These are phyloP conservation scores for Arthroderma sp. DNA, from an alignment of 2,329 filamentous ascomycete species.

Conservation along the genomic window DNA sequence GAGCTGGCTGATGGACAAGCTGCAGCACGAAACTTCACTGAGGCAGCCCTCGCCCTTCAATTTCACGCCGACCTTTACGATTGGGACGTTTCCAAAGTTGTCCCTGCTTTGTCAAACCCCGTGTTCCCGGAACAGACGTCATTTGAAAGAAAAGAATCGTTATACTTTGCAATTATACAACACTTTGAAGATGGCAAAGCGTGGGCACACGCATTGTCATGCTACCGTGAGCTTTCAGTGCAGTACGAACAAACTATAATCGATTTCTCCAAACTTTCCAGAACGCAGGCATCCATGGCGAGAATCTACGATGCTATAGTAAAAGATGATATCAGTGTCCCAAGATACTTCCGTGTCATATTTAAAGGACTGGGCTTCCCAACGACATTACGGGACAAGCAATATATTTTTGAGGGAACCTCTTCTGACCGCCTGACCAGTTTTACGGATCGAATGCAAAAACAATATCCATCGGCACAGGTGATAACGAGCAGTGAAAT, in stretches of 20 bases:
- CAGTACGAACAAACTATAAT: slow-evolving; percentile 85
- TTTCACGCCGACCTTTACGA: slow-evolving; percentile 87
- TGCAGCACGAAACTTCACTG: slow-evolving; percentile 62
- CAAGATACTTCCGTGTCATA: slow-evolving; percentile 81
- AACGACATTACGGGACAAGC: slow-evolving; percentile 65
- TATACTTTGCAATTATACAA: slow-evolving; percentile 92
- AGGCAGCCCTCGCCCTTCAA: slow-evolving; percentile 77
- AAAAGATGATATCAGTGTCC: slow-evolving; percentile 63
- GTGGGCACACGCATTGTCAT: slow-evolving; percentile 75
- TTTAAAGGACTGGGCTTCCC: slow-evolving; percentile 88
- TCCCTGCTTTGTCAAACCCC: slow-evolving; percentile 57
- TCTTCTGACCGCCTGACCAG: slow-evolving; percentile 61
- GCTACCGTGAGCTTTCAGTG: slow-evolving; percentile 79
- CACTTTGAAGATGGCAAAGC: slow-evolving; percentile 88
- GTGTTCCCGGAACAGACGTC: slow-evolving; percentile 69
- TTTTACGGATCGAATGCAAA: slow-evolving; percentile 85
- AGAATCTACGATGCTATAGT: slow-evolving; percentile 80
- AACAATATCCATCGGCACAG: slow-evolving; percentile 74
- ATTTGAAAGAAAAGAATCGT: slow-evolving; percentile 81
- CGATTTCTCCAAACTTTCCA: slow-evolving; percentile 82
- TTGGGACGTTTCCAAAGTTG: slow-evolving; percentile 62
- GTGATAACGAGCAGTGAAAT: slow-evolving; percentile 57
- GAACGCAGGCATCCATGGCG: slow-evolving; percentile 79
- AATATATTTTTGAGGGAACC: slow-evolving; percentile 80
- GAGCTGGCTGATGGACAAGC: slow-evolving; percentile 70